Percentiles rank a stretch among this genome's conserved stretches.
Evolutionary conservation across 257 asterid genomes (phyloP).

Genomic region (Primulina huaijiensis): DNA sequence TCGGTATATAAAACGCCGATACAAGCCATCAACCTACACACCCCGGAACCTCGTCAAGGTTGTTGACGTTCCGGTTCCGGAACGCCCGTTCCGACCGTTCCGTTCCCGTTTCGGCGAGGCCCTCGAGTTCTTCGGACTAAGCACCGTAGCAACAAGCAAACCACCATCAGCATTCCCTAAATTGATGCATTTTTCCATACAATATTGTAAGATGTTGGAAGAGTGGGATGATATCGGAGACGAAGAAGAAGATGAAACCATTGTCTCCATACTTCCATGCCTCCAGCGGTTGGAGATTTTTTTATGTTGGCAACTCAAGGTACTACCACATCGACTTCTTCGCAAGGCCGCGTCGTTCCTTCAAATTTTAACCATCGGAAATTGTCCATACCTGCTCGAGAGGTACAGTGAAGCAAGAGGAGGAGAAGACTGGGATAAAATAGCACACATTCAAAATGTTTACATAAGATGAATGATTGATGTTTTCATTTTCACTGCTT

Average conservation of each 20-base stretch:
- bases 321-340: not conserved
- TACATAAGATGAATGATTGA: too few relatives aligned
- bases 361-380: too few relatives aligned
- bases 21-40: too few relatives aligned
- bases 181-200: not conserved
- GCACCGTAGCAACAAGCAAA: too few relatives aligned
- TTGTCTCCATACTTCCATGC: not conserved
- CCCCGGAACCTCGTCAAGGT: too few relatives aligned
- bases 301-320: not conserved
- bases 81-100: too few relatives aligned
- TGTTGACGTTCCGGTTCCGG: too few relatives aligned
- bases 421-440: not conserved
- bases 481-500: too few relatives aligned
- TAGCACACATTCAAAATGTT: not conserved
- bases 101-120: too few relatives aligned
- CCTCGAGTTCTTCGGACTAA: not conserved
- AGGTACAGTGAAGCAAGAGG: not conserved
- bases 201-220: not conserved
- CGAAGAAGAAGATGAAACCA: not conserved
- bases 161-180: not conserved
- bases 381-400: not conserved
- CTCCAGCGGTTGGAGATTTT: not conserved
- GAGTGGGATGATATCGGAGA: not conserved
- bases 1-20: too few relatives aligned
- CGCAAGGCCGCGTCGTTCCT: not conserved